Percentiles rank a stretch among this genome's conserved stretches.
Evolutionary conservation across 1,284 basidiomycete genomes (phyloP).

Genomic region (Leccinum subrobustum): DNA sequence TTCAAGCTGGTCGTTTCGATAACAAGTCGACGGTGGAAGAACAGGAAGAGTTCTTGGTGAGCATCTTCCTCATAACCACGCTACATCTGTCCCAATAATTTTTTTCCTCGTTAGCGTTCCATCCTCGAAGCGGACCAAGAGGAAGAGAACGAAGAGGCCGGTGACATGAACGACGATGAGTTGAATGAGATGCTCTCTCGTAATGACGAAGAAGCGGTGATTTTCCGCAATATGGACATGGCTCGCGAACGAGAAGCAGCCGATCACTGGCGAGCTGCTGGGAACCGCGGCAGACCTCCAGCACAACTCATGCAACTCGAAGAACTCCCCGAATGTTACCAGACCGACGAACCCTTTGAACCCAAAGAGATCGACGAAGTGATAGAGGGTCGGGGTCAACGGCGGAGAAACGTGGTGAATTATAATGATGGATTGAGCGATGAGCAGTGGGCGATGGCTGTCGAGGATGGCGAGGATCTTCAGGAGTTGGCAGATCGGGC

Average conservation of each 20-base stretch:
- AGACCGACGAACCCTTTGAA: constrained; percentile 79
- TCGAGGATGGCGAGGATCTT: constrained; percentile 87
- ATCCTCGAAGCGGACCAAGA: constrained; percentile 90
- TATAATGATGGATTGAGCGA: constrained; percentile 96
- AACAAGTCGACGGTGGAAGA: constrained; percentile 98
- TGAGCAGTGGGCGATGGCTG: constrained; percentile 89
- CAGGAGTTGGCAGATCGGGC: constrained; percentile 68
- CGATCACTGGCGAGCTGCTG: constrained; percentile 72
- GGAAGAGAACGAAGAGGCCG: constrained; percentile 89
- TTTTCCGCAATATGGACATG: constrained; percentile 86
- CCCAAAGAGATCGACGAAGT: constrained; percentile 65
- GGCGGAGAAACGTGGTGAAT: constrained; percentile 81
- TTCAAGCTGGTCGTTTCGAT: constrained; percentile 98
- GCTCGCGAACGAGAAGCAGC: constrained; percentile 75
- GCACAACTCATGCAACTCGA: constrained; percentile 81
- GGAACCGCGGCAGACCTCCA: constrained; percentile 80
- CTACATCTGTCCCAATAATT: background rate
- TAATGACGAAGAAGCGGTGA: constrained; percentile 72
- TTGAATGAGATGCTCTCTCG: constrained; percentile 93
- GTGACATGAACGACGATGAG: constrained; percentile 97
- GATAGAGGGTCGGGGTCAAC: constrained; percentile 80
- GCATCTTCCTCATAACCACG: constrained; percentile 30
- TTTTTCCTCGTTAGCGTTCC: constrained; percentile 53
- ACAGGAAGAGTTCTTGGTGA: constrained; percentile 90
- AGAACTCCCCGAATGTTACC: constrained; percentile 93